These are phyloP conservation scores for Pythium brassicae DNA, from an alignment of 352 stramenopile species.

Conservation along the genomic window DNA sequence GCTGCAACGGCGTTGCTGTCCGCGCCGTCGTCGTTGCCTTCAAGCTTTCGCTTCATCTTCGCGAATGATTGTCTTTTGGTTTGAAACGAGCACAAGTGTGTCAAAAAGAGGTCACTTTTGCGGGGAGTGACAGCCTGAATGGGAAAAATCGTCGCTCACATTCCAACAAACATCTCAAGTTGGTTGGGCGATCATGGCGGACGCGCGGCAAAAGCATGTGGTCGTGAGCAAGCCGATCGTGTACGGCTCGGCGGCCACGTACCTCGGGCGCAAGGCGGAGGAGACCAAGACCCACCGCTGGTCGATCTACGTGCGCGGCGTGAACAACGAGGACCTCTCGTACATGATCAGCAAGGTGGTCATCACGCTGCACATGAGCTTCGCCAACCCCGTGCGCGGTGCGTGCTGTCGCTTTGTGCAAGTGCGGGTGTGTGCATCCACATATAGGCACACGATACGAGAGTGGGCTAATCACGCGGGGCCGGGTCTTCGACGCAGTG, in stretches of 20 bases:
- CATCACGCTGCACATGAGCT: conserved; percentile 96
- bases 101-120: neutral
- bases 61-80: neutral
- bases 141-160: too few relatives aligned
- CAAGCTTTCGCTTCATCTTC: conserved; percentile 50
- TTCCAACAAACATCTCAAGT: too few relatives aligned
- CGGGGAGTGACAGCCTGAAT: neutral
- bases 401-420: neutral
- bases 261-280: conserved; percentile 89
- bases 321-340: conserved; percentile 92
- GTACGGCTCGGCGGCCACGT: conserved; percentile 93
- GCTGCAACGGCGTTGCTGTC: neutral
- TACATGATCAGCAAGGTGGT: conserved; percentile 96
- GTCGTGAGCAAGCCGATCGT: conserved; percentile 92
- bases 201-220: conserved; percentile 72
- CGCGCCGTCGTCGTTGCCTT: neutral
- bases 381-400: conserved; percentile 91
- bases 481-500: conserved; percentile 36
- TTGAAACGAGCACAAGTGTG: too few relatives aligned
- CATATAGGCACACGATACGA: conserved; percentile 1
- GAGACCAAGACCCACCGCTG: conserved; percentile 94
- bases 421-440: neutral
- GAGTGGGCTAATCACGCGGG: too few relatives aligned
- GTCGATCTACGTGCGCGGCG: conserved; percentile 93
- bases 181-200: conserved; percentile 35